Evolutionary conservation across 352 stramenopile genomes (phyloP).

Genomic region (Phytophthora rubi): DNA sequence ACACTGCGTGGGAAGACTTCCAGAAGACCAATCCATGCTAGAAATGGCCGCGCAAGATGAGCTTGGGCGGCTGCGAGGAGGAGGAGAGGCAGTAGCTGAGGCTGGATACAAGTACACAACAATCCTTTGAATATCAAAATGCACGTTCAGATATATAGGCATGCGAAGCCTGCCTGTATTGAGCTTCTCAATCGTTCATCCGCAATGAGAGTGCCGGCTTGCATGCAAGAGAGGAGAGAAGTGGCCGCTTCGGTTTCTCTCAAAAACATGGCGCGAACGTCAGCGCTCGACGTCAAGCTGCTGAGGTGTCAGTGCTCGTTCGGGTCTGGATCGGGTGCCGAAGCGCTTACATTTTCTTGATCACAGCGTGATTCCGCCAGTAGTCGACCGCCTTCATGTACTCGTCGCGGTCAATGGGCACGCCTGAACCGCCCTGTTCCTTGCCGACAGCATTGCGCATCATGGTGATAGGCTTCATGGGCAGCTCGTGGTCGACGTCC

Average conservation of each 20-base stretch:
- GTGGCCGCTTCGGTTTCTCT: slow-evolving; percentile 2
- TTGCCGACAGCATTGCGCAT: slow-evolving; percentile 98
- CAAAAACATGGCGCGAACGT: slow-evolving; percentile 24
- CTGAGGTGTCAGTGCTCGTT: slow-evolving; percentile 3
- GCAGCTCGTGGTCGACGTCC: slow-evolving; percentile 94
- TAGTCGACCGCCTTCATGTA: slow-evolving; percentile 90
- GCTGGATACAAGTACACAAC: slow-evolving; percentile 30
- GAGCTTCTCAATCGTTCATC: slow-evolving; percentile 25
- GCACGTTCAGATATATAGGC: slow-evolving; percentile 40
- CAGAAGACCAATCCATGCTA: slow-evolving; percentile 76
- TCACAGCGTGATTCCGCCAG: slow-evolving; percentile 86
- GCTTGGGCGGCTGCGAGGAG: slow-evolving; percentile 13
- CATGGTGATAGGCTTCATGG: slow-evolving; percentile 98
- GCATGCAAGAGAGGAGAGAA: slow-evolving; percentile 9
- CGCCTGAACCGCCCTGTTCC: slow-evolving; percentile 91
- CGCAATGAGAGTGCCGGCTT: slow-evolving; percentile 6
- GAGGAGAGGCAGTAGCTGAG: slow-evolving; percentile 13
- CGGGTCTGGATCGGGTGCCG: background rate
- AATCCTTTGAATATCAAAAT: slow-evolving; percentile 45
- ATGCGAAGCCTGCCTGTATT: slow-evolving; percentile 26
- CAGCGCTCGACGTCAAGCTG: slow-evolving; percentile 21
- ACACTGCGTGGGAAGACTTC: slow-evolving; percentile 92
- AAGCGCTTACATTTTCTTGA: slow-evolving; percentile 66
- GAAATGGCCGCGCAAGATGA: slow-evolving; percentile 18
- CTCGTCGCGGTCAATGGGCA: slow-evolving; percentile 75